Evolutionary conservation across 108 stramenopile genomes (phyloP).

Genomic region (Cylindrotheca fusiformis): DNA sequence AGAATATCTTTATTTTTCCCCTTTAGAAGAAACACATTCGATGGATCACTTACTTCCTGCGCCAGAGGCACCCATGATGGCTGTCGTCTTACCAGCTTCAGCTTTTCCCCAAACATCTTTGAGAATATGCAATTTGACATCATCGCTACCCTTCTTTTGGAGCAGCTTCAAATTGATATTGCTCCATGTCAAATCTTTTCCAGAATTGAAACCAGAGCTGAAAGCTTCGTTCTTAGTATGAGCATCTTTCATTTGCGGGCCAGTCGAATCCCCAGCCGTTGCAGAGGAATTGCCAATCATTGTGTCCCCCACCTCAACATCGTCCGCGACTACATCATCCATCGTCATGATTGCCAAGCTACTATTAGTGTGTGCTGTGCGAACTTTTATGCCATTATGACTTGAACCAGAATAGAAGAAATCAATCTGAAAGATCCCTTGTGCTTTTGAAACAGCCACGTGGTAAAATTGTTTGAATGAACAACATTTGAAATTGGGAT

Average conservation of each 20-base stretch:
- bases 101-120: conserved; percentile 46
- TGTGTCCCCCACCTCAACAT: neutral
- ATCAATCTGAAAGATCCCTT: too few species aligned
- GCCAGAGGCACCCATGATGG: conserved; percentile 60
- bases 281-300: too few species aligned
- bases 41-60: neutral
- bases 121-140: conserved; percentile 24
- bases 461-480: too few species aligned
- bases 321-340: neutral
- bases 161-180: conserved; percentile 12
- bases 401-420: too few species aligned
- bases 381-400: too few species aligned
- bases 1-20: too few species aligned
- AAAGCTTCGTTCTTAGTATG: too few species aligned
- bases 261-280: too few species aligned
- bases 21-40: neutral
- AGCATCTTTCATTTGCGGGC: too few species aligned
- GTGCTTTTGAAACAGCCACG: too few species aligned
- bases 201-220: neutral
- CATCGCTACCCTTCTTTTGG: conserved; percentile 7
- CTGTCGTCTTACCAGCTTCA: conserved; percentile 41
- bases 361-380: too few species aligned
- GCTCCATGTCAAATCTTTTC: neutral
- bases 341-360: neutral
- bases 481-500: too few species aligned